phyloP scores from a whole-genome alignment of 2,329 filamentous ascomycete genomes.

The Emmonsiellopsis sp. region DNA sequence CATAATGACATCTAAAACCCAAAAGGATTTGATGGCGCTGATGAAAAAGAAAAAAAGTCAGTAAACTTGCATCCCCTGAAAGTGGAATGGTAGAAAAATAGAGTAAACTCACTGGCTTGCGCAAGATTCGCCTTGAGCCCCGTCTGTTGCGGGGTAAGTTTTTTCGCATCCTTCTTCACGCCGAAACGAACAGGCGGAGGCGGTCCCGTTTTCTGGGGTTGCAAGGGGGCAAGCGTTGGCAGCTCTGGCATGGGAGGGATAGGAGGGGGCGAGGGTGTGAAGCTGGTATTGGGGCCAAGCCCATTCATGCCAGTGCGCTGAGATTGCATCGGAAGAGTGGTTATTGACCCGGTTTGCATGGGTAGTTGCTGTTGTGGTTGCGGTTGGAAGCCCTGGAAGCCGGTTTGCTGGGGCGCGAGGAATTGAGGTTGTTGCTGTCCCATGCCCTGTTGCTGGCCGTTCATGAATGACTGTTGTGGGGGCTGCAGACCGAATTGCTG shows the following conservation, averaged over 20 bases:
- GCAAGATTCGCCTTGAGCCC: slow-evolving; percentile 82
- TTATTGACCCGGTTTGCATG: slow-evolving; percentile 40
- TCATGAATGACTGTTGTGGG: slow-evolving; percentile 23
- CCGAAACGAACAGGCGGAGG: slow-evolving; percentile 85
- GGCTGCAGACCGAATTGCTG: slow-evolving; percentile 36
- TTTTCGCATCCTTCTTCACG: slow-evolving; percentile 61
- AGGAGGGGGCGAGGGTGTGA: slow-evolving; percentile 42
- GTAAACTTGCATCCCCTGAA: background rate
- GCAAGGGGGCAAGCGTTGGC: slow-evolving; percentile 51
- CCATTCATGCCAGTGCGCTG: slow-evolving; percentile 43
- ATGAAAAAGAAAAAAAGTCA: slow-evolving; percentile 9
- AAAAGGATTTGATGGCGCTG: slow-evolving; percentile 62
- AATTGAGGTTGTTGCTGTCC: slow-evolving; percentile 37
- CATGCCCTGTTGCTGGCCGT: slow-evolving; percentile 40
- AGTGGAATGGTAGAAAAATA: background rate
- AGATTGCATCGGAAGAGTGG: slow-evolving; percentile 31
- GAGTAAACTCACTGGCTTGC: slow-evolving; percentile 77
- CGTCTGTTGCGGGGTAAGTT: slow-evolving; percentile 74
- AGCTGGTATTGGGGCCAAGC: slow-evolving; percentile 37
- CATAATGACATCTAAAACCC: slow-evolving; percentile 44
- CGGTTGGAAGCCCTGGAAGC: slow-evolving; percentile 36
- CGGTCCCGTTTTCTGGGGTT: slow-evolving; percentile 75
- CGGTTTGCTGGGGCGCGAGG: slow-evolving; percentile 36
- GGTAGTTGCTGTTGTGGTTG: slow-evolving; percentile 42
- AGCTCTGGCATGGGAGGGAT: slow-evolving; percentile 50